Base-by-base conservation (phyloP, 2,329 filamentous ascomycete genomes). In the Coniochaeta sp. region DNA sequence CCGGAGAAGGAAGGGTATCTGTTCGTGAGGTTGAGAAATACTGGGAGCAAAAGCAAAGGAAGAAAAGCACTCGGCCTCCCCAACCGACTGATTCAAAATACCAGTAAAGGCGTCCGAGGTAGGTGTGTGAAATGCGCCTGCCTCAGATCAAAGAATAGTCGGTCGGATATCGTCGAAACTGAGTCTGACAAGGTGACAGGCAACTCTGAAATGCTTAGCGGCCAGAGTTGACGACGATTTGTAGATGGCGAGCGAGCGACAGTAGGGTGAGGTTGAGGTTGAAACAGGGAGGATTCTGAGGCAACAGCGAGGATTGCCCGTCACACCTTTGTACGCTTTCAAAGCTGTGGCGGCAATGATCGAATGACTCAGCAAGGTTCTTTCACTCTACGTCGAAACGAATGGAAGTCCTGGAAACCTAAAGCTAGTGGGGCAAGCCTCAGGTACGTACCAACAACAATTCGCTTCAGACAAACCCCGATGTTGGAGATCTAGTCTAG, bases 61-160 rank as follows among this genome's bases (percentile, higher is more conserved):
- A 19, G 43, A 54, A 14, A 57, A 28, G 24, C 22, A 40, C 56
- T 58, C 56, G 36, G 34, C 34, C 38, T 44, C 24, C 26, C 61
- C 57, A 67, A 72, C 73, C 68, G 72, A 57, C 54, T 36, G 54
- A 34, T 73, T 76, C 73, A 55, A 55, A 57, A 69, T 78, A 85
- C 84, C 83, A 87, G 78, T 84, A 68, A 87, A 87, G 84, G 84
- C 77, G 79, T 87, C 84, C 79, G 78, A 73, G 70, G 66, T 9
- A 34, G 38, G 43, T 69, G 72, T 76, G 67, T 64, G 62, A 61
- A 67, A 70, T 65, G 65, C 67, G 62, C 52, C 33, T 63, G 67
- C 69, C 71, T 68, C 70, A 73, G 73, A 72, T 69, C 69, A 71
- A 71, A 70, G 70, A 71, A 71, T 67, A 70, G 70, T 71, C 73